Conservation (phyloP, 768 basidiomycete species). For the Termitomyces titanicus region DNA sequence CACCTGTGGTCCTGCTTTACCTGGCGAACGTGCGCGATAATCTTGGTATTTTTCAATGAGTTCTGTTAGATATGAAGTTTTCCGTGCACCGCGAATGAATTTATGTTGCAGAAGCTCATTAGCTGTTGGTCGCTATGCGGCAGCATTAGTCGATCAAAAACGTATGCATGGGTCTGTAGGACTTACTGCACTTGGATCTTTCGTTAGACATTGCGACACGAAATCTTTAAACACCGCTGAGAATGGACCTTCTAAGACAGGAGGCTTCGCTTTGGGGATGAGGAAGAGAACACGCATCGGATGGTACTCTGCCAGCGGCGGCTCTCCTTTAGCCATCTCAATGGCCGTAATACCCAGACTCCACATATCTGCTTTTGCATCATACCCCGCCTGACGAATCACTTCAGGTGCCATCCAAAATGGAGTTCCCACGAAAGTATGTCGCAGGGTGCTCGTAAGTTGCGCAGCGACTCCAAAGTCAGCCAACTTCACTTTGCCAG, state of each 20-base stretch:
- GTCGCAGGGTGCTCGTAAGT: conserved; percentile 87
- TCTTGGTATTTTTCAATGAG: conserved; percentile 87
- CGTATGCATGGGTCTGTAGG: background rate
- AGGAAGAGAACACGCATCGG: conserved; percentile 98
- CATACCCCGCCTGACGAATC: conserved; percentile 95
- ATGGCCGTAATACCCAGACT: conserved; percentile 97
- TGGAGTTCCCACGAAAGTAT: conserved; percentile 96
- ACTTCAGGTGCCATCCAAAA: conserved; percentile 99
- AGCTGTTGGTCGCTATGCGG: conserved; percentile 75
- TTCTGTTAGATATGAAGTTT: conserved; percentile 81
- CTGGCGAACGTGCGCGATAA: conserved; percentile 59
- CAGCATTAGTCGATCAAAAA: conserved; percentile 12
- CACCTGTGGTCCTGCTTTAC: conserved; percentile 49
- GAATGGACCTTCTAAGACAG: conserved; percentile 84
- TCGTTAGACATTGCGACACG: conserved; percentile 84
- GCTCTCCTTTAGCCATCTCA: conserved; percentile 97
- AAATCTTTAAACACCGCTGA: conserved; percentile 91
- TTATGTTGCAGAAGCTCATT: conserved; percentile 91
- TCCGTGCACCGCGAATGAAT: conserved; percentile 83
- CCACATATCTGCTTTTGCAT: conserved; percentile 97
- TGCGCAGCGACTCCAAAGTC: conserved; percentile 99
- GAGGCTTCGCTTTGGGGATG: conserved; percentile 95
- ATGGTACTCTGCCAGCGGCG: conserved; percentile 94
- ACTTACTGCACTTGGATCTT: conserved; percentile 78
- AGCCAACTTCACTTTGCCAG: conserved; percentile 93